phyloP scores from a whole-genome alignment of 176 grass and related monocot species.

The Musa schizocarpa region DNA sequence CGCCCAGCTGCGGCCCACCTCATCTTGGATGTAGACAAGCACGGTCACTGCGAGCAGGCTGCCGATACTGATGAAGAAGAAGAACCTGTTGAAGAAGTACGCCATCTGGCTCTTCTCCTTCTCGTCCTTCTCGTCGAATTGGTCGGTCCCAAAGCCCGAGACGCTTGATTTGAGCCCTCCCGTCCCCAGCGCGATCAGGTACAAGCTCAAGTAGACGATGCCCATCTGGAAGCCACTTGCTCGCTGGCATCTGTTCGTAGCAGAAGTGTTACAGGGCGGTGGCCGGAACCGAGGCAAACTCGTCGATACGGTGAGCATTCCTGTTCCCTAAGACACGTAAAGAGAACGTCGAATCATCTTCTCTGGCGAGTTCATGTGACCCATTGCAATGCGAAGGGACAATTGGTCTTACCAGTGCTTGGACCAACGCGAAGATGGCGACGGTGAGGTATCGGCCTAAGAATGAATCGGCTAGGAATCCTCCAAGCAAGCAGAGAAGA shows the following conservation, averaged over 20 bases:
- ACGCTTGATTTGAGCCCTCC: slow-evolving; percentile 83
- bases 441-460: slow-evolving; percentile 84
- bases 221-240: slow-evolving; percentile 55
- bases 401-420: slow-evolving; percentile 33
- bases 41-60: slow-evolving; percentile 61
- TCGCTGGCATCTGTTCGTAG: slow-evolving; percentile 24
- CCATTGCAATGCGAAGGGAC: background rate
- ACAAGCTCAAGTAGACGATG: slow-evolving; percentile 57
- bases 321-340: slow-evolving; percentile 38
- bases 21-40: slow-evolving; percentile 70
- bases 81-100: slow-evolving; percentile 77
- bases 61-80: slow-evolving; percentile 63
- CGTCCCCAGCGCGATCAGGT: slow-evolving; percentile 66
- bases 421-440: slow-evolving; percentile 60
- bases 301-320: slow-evolving; percentile 47
- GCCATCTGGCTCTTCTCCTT: slow-evolving; percentile 49
- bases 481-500: slow-evolving; percentile 79
- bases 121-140: slow-evolving; percentile 62
- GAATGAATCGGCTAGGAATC: slow-evolving; percentile 91
- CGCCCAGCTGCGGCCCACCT: slow-evolving; percentile 68
- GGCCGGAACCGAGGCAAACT: slow-evolving; percentile 50
- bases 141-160: slow-evolving; percentile 79
- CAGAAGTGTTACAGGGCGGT: slow-evolving; percentile 25
- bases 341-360: no score
- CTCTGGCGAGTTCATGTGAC: background rate